These are phyloP conservation scores for Obelidium mucronatum DNA, from an alignment of 192 early-diverging fungal species.

Conservation along the genomic window DNA sequence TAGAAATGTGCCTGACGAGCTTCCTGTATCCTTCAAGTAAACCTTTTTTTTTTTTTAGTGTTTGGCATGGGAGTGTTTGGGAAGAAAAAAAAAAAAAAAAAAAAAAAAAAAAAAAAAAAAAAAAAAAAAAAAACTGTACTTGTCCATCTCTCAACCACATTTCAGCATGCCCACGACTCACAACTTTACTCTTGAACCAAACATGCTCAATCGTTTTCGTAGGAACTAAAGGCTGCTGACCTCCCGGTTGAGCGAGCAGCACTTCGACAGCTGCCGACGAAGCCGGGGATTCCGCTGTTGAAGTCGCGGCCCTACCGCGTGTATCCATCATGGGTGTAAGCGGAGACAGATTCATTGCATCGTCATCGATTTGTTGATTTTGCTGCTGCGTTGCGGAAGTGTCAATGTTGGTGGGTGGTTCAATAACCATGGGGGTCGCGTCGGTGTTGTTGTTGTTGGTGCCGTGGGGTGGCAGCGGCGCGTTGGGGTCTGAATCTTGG, in stretches of 20 bases:
- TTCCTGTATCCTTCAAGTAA: conserved; percentile 88
- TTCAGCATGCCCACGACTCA: conserved; percentile 87
- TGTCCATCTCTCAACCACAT: conserved; percentile 70
- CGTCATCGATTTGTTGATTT: not conserved
- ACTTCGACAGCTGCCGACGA: conserved; percentile 30
- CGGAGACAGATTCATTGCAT: not conserved
- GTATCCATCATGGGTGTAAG: conserved; percentile 19
- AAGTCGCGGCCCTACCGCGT: conserved; percentile 16
- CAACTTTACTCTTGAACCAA: conserved; percentile 75
- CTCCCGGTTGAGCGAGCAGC: conserved; percentile 31
- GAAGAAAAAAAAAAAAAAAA: conserved; percentile 4
- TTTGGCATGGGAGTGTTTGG: not conserved
- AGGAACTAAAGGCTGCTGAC: conserved; percentile 36
- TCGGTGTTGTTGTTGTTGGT: not conserved
- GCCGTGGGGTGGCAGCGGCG: too few species aligned
- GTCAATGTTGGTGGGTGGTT: conserved; percentile 8
- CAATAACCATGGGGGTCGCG: conserved; percentile 1
- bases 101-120: not conserved
- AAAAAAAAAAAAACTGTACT: conserved; percentile 35
- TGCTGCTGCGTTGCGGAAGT: too few species aligned
- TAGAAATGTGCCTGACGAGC: conserved; percentile 86
- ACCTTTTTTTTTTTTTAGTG: conserved; percentile 58
- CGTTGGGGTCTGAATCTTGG: too few species aligned
- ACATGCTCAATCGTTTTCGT: conserved; percentile 35
- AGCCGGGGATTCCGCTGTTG: conserved; percentile 24